Evolutionary conservation across 2,329 filamentous ascomycete species (phyloP), one percentile per base, ranked within the genome.

Genomic region (Mycogone perniciosa): DNA sequence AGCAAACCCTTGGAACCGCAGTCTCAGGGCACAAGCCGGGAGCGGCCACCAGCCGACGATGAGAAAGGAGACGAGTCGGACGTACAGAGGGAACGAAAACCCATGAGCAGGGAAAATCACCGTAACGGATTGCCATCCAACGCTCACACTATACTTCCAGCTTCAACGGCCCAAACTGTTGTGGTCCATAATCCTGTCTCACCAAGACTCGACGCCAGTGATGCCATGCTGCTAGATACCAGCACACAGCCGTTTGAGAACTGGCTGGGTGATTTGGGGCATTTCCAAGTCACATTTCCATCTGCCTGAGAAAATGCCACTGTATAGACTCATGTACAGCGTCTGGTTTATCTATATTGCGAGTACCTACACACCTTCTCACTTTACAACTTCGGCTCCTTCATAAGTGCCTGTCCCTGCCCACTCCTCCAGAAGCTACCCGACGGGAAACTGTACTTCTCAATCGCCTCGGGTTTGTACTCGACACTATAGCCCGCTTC

Each of bases 401-500:
- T 52, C 3, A 49, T 49, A n/a, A 56, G 54, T 3, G 45, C 44
- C n/a, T 46, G 43, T 8, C 53, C 55, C 33, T 50, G 34, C 10
- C 55, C 55, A 31, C 50, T 49, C 34, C 5, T 51, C 55, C 53
- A 56, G 13, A 55, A 56, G 20, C 44, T 55, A 0, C 50, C 53
- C 10, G 35, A 34, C 5, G 53, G 53, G 3, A 48, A 55, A 13
- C 45, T 43, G 31, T 51, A 53, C 30, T 39, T 47, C 11, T 51
- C 51, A 9, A 53, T 47, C 38, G 51, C 44, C 43, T 50, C 53
- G 1, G 33, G 10, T 10, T 40, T 53, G 33, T 53, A 53, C 48
- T 55, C 51, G 29, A 55, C 53, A 30, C 51, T 55, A 10, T 55
- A 55, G 26, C 53, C 53, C 7, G 53, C 29, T 20, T 55, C 53